Base-by-base conservation (phyloP, 345 rosid species). In the Linum trigynum region DNA sequence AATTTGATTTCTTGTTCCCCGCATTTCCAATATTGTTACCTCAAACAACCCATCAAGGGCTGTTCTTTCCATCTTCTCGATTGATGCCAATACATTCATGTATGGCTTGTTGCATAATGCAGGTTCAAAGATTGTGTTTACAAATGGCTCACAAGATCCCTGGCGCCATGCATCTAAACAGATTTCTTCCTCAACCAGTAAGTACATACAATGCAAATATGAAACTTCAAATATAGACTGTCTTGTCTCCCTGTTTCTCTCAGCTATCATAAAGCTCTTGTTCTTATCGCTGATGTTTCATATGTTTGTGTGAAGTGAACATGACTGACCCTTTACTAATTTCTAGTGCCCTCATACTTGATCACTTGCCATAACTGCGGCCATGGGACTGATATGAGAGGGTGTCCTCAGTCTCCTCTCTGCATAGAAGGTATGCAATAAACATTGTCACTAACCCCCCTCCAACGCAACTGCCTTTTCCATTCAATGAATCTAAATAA, bases 111-210 rank as follows among this genome's bases (percentile, higher is more conserved):
- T 55, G 50, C 38, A 38, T 53, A 61, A 67, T 76, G 62, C 88
- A 89, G 96, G 86, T 65, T 83, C 98, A 43, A 92, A 80, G 81
- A 86, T 92, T 59, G 71, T 92, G 39, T 92, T 89, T 68, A 76
- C 96, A 55, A 89, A 89, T 67, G 96, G 98, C 50, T 89, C 87
- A 69, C 85, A 92, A 75, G 98, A 92, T 80, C 98, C 98, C 59
- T 92, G 96, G 98, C 92, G 96, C 7, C 95, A 83, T 76, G 98
- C 96, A 71, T 85, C 96, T 36, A 92, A 86, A 71, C 83, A 85
- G 73, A 78, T 65, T 50, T 87, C 96, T 61, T 84, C 95, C 10
- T 76, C 79, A 14, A 95, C 81, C 38, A 68, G 98, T 92, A 79
- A 74, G 86, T 79, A 59, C 1, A 48, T 48, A 15, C 53, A 48